Percentiles rank a stretch among this genome's conserved stretches.
phyloP scores from a whole-genome alignment of 805 yeast genomes.

The Phaffomyces opuntiae region DNA sequence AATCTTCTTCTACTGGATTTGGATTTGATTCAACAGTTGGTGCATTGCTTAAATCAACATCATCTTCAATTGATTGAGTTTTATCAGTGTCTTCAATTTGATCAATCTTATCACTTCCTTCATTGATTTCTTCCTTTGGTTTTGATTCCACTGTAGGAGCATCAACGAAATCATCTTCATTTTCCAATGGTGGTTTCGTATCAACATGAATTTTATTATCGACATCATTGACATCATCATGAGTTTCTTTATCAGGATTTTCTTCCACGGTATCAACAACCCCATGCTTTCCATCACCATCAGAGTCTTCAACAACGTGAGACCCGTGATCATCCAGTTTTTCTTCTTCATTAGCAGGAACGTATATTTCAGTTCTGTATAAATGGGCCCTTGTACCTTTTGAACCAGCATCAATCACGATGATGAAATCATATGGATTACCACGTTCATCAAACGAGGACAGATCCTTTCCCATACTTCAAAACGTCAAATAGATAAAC shows the following conservation, averaged over 20 bases:
- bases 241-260: background rate
- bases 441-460: slow-evolving; percentile 30
- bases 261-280: background rate
- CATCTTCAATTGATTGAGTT: slow-evolving; percentile 1
- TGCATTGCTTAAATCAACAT: background rate
- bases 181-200: background rate
- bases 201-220: background rate
- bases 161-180: background rate
- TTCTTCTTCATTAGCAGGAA: background rate
- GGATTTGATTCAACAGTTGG: too few relatives aligned
- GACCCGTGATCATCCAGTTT: too few relatives aligned
- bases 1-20: too few relatives aligned
- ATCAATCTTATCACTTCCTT: background rate
- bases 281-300: too few relatives aligned
- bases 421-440: slow-evolving; percentile 51
- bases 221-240: background rate
- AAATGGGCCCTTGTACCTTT: slow-evolving; percentile 57
- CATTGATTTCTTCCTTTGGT: background rate
- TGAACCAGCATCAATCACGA: slow-evolving; percentile 60
- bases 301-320: too few relatives aligned
- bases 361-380: slow-evolving; percentile 27
- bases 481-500: too few relatives aligned
- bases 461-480: slow-evolving; percentile 14
- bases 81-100: background rate
- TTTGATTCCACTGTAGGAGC: background rate